Evolutionary conservation across 2,329 filamentous ascomycete genomes (phyloP).

Genomic region (Delphinella strobiligena): DNA sequence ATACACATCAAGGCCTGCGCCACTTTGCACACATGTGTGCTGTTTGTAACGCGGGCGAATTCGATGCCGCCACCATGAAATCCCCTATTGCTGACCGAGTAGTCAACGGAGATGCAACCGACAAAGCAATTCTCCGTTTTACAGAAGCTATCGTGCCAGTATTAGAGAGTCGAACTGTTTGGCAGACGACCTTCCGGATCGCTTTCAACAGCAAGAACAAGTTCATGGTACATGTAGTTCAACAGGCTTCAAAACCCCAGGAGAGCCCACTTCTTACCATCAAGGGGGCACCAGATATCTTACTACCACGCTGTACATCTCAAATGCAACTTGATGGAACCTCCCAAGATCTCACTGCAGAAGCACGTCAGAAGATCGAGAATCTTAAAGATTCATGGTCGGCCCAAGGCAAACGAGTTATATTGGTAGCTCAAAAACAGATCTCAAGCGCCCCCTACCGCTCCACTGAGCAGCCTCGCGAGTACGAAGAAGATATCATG

Average conservation of each 20-base stretch:
- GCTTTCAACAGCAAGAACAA: constrained; percentile 79
- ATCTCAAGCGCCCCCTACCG: constrained; percentile 46
- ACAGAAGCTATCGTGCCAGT: constrained; percentile 54
- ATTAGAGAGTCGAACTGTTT: constrained; percentile 46
- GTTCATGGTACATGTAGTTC: constrained; percentile 59
- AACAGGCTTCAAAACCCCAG: constrained; percentile 17
- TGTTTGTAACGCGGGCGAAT: constrained; percentile 65
- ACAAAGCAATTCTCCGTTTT: constrained; percentile 61
- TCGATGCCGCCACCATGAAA: constrained; percentile 53
- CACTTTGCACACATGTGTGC: constrained; percentile 51
- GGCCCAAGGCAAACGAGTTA: constrained; percentile 54
- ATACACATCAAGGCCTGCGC: constrained; percentile 28
- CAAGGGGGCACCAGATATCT: constrained; percentile 66
- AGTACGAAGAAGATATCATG: constrained; percentile 45
- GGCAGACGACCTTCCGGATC: constrained; percentile 55
- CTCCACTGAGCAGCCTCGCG: constrained; percentile 37
- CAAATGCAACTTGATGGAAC: constrained; percentile 46
- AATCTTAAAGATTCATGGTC: constrained; percentile 58
- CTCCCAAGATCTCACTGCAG: constrained; percentile 37
- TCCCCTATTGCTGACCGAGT: constrained; percentile 48
- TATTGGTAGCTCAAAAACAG: constrained; percentile 48
- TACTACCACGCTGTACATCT: constrained; percentile 50
- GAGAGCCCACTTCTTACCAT: constrained; percentile 47
- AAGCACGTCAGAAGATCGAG: constrained; percentile 46
- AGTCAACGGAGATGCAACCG: constrained; percentile 65